Base-by-base conservation (phyloP, 139 green algal genomes). In the Micractinium conductrix region DNA sequence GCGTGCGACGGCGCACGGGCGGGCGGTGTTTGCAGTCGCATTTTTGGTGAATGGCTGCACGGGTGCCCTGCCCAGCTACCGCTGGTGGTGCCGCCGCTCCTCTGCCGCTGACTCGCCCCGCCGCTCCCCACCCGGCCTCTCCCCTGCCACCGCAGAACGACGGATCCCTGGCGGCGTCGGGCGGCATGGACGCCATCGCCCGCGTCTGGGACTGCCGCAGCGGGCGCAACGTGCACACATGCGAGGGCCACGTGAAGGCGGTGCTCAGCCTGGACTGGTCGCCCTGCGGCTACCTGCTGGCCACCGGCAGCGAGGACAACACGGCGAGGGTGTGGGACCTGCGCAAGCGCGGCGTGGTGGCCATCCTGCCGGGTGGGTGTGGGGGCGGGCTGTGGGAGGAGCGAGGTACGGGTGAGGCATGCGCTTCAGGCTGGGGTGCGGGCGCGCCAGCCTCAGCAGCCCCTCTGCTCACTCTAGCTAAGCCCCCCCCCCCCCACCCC, bases 121-220 rank as follows among this genome's bases (percentile, higher is more conserved):
- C 2, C 38, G 22, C 22, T 28, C 42, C 1, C 17, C 33, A 35
- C 37, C 78, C 12, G 2, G 6, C 16, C 26, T 5, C 33, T 45
- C 14, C 78, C 12, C 7, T 0, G 2, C 28, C 24, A n/a, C 38
- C 35, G 48, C 81, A 89, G 55, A 84, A 79, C 2, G 96, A 99
- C 50, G 96, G 96, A 37, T 91, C 92, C 2, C 88, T 98, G 40
- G 93, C 88, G 28, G 93, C 84, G 9, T 95, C 91, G 2, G 93
- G 86, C 2, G 96, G 96, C 37, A 84, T 98, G 40, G 96, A 98
- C 75, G 93, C 93, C 12, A 87, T 94, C 58, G 94, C 86, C 0
- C 91, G 94, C 14, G 71, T 99, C 9, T 99, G 96, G 97, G 97
- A 99, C 82, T 84, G 95, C 60, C 91, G 97, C 35, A 98, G 93